Percentiles rank a stretch among this genome's conserved stretches.
Conservation (phyloP, 768 basidiomycete genomes). For the Leccinum aurantiacum region DNA sequence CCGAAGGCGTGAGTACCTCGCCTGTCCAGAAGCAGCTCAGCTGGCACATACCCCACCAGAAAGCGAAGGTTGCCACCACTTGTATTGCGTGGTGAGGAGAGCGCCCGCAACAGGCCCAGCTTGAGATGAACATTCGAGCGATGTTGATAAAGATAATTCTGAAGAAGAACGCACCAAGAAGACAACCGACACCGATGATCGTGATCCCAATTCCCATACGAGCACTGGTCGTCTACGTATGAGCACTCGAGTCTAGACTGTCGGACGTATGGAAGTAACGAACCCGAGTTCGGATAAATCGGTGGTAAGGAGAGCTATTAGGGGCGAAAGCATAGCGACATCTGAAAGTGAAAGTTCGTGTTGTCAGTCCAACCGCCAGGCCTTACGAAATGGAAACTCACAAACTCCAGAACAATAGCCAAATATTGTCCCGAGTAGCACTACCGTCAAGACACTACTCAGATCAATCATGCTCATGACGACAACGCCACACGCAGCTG, state of each 20-base stretch:
- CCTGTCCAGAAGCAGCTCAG: background rate
- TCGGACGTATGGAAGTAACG: background rate
- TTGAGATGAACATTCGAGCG: slow-evolving; percentile 6
- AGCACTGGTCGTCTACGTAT: slow-evolving; percentile 12
- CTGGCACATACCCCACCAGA: slow-evolving; percentile 44
- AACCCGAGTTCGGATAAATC: slow-evolving; percentile 53
- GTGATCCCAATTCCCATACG: slow-evolving; percentile 26
- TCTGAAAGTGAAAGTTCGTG: slow-evolving; percentile 20
- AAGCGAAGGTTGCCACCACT: slow-evolving; percentile 56
- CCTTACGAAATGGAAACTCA: slow-evolving; percentile 18
- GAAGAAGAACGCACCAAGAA: slow-evolving; percentile 18
- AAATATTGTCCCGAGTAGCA: slow-evolving; percentile 42
- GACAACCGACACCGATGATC: slow-evolving; percentile 17
- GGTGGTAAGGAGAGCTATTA: slow-evolving; percentile 43
- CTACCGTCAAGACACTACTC: slow-evolving; percentile 33
- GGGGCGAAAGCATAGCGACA: slow-evolving; percentile 40
- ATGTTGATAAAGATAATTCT: background rate
- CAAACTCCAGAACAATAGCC: slow-evolving; percentile 51
- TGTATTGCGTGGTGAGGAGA: slow-evolving; percentile 48
- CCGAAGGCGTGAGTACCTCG: background rate
- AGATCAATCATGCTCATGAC: slow-evolving; percentile 47
- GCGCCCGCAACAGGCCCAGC: slow-evolving; percentile 61
- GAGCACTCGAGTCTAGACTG: background rate
- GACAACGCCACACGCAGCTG: slow-evolving; percentile 33
- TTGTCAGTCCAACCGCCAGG: background rate